Conservation (phyloP, 768 basidiomycete genomes). For the Sistotremastrum niveocremeum region DNA sequence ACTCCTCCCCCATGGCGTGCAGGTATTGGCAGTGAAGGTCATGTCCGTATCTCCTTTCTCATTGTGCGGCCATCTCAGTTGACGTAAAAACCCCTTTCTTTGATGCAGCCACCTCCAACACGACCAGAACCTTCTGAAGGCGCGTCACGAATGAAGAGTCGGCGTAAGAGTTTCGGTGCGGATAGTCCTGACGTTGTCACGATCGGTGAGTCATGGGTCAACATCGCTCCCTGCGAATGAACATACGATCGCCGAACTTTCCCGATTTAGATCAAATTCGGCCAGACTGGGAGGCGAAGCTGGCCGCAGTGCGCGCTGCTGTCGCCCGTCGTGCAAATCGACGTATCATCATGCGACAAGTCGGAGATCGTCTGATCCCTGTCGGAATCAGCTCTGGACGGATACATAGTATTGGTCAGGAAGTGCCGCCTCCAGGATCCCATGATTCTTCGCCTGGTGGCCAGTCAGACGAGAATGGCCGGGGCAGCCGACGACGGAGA, state of each 20-base stretch:
- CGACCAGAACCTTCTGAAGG: slow-evolving; percentile 45
- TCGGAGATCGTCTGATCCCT: slow-evolving; percentile 93
- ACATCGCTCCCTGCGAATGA: slow-evolving; percentile 3
- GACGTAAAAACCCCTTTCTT: not conserved
- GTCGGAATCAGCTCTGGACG: slow-evolving; percentile 91
- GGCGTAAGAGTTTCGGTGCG: slow-evolving; percentile 79
- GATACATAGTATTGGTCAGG: slow-evolving; percentile 50
- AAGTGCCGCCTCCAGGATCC: slow-evolving; percentile 11
- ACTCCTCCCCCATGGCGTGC: slow-evolving; percentile 67
- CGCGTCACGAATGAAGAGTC: slow-evolving; percentile 41
- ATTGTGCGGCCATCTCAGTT: not conserved
- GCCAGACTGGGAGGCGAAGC: slow-evolving; percentile 95
- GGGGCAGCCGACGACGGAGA: slow-evolving; percentile 33
- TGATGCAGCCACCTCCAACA: slow-evolving; percentile 23
- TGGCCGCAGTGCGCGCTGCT: slow-evolving; percentile 89
- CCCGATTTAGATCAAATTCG: slow-evolving; percentile 71
- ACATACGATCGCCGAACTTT: slow-evolving; percentile 4
- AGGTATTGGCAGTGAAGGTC: slow-evolving; percentile 64
- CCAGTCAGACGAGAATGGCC: slow-evolving; percentile 10
- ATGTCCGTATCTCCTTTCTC: slow-evolving; percentile 29
- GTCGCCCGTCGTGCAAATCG: slow-evolving; percentile 91
- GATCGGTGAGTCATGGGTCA: slow-evolving; percentile 44
- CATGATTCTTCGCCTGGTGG: not conserved
- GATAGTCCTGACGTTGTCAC: slow-evolving; percentile 87
- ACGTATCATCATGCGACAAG: slow-evolving; percentile 95